These are phyloP conservation scores for Botryotinia narcissicola DNA, from an alignment of 2,329 filamentous ascomycete species.

Conservation along the genomic window DNA sequence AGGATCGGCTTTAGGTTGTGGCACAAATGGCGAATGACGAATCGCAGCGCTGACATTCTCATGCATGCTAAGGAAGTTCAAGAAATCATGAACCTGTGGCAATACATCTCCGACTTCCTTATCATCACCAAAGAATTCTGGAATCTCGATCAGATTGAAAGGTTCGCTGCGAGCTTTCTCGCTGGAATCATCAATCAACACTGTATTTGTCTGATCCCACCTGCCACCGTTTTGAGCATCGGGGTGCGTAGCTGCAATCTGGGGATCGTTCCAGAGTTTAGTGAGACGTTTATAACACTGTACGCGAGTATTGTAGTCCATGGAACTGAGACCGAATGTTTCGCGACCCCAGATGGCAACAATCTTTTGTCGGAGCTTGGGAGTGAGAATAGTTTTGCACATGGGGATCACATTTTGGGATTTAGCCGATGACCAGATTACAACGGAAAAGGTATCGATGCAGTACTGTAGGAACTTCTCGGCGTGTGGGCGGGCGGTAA, in stretches of 20 bases:
- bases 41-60: constrained; percentile 63
- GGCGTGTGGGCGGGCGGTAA: constrained; percentile 67
- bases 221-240: constrained; percentile 40
- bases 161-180: constrained; percentile 83
- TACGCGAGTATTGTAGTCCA: constrained; percentile 67
- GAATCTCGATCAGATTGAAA: constrained; percentile 75
- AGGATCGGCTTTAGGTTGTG: constrained; percentile 18
- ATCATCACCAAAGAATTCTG: constrained; percentile 63
- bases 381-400: constrained; percentile 61
- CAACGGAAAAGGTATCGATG: constrained; percentile 71
- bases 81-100: constrained; percentile 59
- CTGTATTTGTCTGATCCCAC: constrained; percentile 84
- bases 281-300: constrained; percentile 88
- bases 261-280: constrained; percentile 62
- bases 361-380: constrained; percentile 52
- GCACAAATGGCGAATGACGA: constrained; percentile 48
- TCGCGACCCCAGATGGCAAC: constrained; percentile 77
- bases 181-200: constrained; percentile 81
- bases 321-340: constrained; percentile 61
- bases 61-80: constrained; percentile 54
- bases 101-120: constrained; percentile 47
- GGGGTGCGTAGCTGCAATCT: constrained; percentile 47
- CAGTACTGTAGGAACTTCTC: constrained; percentile 69
- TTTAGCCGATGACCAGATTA: constrained; percentile 87
- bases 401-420: constrained; percentile 69